Conservation (phyloP, 2,329 filamentous ascomycete species). For the Trichoderma gracile region DNA sequence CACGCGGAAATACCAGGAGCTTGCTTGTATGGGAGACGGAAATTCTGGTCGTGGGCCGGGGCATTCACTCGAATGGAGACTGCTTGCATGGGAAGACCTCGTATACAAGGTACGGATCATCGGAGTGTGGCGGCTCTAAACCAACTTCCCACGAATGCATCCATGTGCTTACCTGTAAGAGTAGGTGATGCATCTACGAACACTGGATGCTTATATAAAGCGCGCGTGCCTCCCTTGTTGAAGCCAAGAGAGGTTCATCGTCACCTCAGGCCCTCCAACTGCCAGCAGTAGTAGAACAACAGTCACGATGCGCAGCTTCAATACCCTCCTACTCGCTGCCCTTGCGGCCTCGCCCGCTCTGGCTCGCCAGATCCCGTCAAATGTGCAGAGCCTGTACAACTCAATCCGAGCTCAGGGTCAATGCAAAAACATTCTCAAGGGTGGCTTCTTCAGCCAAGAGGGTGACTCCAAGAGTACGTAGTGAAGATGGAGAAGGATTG, state of each 20-base stretch:
- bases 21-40: background rate
- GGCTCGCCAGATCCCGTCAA: slow-evolving; percentile 32
- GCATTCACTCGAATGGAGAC: background rate
- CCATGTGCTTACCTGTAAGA: background rate
- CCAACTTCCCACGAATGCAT: background rate
- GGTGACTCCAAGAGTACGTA: slow-evolving; percentile 33
- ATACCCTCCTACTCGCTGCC: slow-evolving; percentile 12
- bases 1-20: background rate
- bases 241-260: background rate
- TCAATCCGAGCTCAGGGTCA: slow-evolving; percentile 33
- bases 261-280: background rate
- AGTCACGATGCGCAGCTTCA: slow-evolving; percentile 20
- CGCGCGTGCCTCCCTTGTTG: background rate
- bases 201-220: slow-evolving; percentile 2
- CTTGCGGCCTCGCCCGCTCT: slow-evolving; percentile 22
- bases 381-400: slow-evolving; percentile 37
- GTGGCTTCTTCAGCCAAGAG: slow-evolving; percentile 38
- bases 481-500: too few relatives aligned
- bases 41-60: background rate
- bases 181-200: background rate
- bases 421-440: slow-evolving; percentile 37
- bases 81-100: background rate
- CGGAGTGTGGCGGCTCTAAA: slow-evolving; percentile 1
- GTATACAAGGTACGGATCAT: slow-evolving; percentile 1
- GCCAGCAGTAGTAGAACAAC: background rate